Conservation (phyloP, 495 filamentous ascomycete genomes). For the Tetracladium marchalianum region DNA sequence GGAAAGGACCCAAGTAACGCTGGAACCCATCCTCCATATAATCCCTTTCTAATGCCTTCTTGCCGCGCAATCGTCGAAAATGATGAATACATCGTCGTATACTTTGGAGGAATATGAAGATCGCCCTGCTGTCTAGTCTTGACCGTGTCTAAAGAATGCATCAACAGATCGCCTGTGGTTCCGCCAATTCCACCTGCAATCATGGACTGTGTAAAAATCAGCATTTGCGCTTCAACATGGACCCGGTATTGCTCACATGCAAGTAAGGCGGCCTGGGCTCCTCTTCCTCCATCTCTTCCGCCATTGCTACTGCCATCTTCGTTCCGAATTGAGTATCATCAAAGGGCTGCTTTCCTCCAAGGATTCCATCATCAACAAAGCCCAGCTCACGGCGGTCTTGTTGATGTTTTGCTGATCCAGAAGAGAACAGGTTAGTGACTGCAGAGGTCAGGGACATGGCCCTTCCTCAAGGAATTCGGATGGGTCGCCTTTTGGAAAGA, state of each 20-base stretch:
- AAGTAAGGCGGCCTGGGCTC: conserved; percentile 49
- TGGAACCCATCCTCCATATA: conserved; percentile 89
- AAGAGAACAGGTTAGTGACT: conserved; percentile 32
- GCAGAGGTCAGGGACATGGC: conserved; percentile 39
- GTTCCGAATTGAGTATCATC: conserved; percentile 11
- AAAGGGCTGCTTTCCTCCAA: conserved; percentile 12
- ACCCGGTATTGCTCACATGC: conserved; percentile 41
- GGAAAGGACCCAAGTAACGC: conserved; percentile 89
- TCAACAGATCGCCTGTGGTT: conserved; percentile 89
- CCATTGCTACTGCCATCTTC: conserved; percentile 17
- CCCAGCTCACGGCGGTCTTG: conserved; percentile 8
- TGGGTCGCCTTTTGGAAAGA: conserved; percentile 5
- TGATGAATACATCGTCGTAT: conserved; percentile 76
- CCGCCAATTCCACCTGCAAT: conserved; percentile 86
- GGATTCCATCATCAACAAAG: conserved; percentile 23
- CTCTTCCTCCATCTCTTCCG: conserved; percentile 36
- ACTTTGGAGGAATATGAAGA: conserved; percentile 80
- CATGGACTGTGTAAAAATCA: conserved; percentile 59
- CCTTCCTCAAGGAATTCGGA: conserved; percentile 16
- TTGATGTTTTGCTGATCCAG: conserved; percentile 19
- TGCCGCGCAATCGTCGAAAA: conserved; percentile 89
- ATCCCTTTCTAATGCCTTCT: conserved; percentile 75
- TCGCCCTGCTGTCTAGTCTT: conserved; percentile 99
- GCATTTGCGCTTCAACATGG: conserved; percentile 3
- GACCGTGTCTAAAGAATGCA: conserved; percentile 98